These are phyloP conservation scores for Acer yangbiense DNA, from an alignment of 345 rosid genomes.

Conservation along the genomic window DNA sequence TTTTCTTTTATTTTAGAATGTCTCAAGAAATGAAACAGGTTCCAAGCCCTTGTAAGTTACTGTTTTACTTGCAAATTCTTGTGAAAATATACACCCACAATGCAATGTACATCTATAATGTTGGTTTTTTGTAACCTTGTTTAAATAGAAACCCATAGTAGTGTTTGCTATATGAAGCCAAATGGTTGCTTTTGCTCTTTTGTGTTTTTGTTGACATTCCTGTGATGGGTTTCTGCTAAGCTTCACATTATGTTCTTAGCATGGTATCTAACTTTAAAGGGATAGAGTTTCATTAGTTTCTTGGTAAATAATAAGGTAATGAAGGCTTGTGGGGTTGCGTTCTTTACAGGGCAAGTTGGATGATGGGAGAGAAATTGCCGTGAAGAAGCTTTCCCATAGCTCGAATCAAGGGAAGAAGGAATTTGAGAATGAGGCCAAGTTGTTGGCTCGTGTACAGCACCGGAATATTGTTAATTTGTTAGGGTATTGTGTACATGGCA, in stretches of 20 bases:
- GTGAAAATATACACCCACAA: background rate
- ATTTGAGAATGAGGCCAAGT: constrained; percentile 85
- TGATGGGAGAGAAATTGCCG: constrained; percentile 97
- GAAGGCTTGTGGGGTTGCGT: constrained; percentile 6
- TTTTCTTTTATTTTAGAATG: background rate
- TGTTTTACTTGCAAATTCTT: background rate
- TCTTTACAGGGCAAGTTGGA: constrained; percentile 67
- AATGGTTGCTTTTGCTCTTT: background rate
- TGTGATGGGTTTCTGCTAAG: background rate
- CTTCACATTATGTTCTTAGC: background rate
- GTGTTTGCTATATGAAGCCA: background rate
- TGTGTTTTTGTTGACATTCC: background rate
- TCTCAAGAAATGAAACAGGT: background rate
- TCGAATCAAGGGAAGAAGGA: constrained; percentile 89
- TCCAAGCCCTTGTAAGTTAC: too few relatives aligned
- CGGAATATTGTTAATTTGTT: constrained; percentile 85
- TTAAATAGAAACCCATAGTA: background rate
- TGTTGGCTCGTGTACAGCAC: constrained; percentile 92
- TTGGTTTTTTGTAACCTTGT: background rate
- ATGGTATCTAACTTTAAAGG: background rate
- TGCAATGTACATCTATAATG: background rate
- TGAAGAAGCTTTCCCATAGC: constrained; percentile 76
- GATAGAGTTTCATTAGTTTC: background rate
- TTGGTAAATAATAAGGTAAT: constrained; percentile 4
- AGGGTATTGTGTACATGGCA: constrained; percentile 85